Conservation (phyloP, 306 rosid genomes). For the Pyrus communis region DNA sequence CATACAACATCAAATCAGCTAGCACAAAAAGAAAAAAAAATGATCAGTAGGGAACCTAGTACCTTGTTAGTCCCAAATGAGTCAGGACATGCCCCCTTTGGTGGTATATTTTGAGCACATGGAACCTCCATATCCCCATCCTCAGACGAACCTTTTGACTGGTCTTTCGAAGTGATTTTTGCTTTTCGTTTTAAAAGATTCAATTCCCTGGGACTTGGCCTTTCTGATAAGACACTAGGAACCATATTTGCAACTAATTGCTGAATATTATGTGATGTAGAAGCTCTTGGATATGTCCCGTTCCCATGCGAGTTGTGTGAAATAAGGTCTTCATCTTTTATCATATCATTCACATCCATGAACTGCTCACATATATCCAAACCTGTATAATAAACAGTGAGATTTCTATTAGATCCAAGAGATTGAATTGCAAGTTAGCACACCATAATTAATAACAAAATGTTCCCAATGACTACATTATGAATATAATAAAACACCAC, state of each 20-base stretch:
- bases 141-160: slow-evolving; percentile 71
- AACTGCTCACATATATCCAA: slow-evolving; percentile 89
- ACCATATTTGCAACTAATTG: slow-evolving; percentile 86
- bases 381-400: slow-evolving; percentile 47
- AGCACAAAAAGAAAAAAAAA: not conserved
- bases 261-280: slow-evolving; percentile 72
- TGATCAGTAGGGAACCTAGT: slow-evolving; percentile 12
- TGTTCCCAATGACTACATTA: not conserved
- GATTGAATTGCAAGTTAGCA: slow-evolving; percentile 1
- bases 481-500: not conserved
- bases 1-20: not conserved
- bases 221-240: slow-evolving; percentile 71
- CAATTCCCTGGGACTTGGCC: slow-evolving; percentile 92
- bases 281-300: slow-evolving; percentile 61
- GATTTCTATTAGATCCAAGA: slow-evolving; percentile 10
- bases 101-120: slow-evolving; percentile 38
- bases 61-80: slow-evolving; percentile 56
- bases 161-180: slow-evolving; percentile 82
- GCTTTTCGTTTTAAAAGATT: slow-evolving; percentile 96
- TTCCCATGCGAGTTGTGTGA: slow-evolving; percentile 52
- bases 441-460: not conserved
- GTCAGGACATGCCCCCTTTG: slow-evolving; percentile 51
- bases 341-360: slow-evolving; percentile 96
- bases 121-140: slow-evolving; percentile 64
- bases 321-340: slow-evolving; percentile 92